Conservation (phyloP, 805 yeast species). For the Isabelozyma heimii region DNA sequence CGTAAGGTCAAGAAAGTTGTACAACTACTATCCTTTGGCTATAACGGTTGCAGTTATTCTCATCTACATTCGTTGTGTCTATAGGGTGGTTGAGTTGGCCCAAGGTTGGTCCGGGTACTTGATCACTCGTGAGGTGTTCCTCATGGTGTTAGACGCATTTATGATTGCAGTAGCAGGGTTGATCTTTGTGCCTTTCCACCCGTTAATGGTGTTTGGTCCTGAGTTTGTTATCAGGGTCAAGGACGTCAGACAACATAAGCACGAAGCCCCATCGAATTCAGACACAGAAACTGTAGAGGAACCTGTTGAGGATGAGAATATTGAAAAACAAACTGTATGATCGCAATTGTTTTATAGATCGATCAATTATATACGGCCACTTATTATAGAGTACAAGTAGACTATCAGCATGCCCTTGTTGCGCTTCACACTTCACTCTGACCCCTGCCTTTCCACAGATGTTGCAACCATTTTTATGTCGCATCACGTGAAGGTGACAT, state of each 20-base stretch:
- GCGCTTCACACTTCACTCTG: too few relatives aligned
- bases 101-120: slow-evolving; percentile 38
- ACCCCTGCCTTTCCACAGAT: too few relatives aligned
- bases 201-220: slow-evolving; percentile 32
- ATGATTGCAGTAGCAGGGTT: slow-evolving; percentile 37
- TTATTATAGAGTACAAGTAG: too few relatives aligned
- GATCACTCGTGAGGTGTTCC: slow-evolving; percentile 31
- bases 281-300: background rate
- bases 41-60: slow-evolving; percentile 28
- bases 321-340: too few relatives aligned
- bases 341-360: too few relatives aligned
- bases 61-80: slow-evolving; percentile 35
- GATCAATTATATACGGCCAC: too few relatives aligned
- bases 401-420: too few relatives aligned
- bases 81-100: slow-evolving; percentile 39
- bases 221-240: background rate
- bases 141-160: slow-evolving; percentile 37
- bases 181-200: slow-evolving; percentile 38
- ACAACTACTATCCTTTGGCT: slow-evolving; percentile 32
- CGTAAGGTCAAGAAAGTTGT: slow-evolving; percentile 24
- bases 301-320: too few relatives aligned
- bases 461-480: too few relatives aligned
- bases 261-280: background rate
- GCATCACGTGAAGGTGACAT: too few relatives aligned
- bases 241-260: background rate